Conservation (phyloP, 2,329 filamentous ascomycete species). For the Exserohilum turcica region DNA sequence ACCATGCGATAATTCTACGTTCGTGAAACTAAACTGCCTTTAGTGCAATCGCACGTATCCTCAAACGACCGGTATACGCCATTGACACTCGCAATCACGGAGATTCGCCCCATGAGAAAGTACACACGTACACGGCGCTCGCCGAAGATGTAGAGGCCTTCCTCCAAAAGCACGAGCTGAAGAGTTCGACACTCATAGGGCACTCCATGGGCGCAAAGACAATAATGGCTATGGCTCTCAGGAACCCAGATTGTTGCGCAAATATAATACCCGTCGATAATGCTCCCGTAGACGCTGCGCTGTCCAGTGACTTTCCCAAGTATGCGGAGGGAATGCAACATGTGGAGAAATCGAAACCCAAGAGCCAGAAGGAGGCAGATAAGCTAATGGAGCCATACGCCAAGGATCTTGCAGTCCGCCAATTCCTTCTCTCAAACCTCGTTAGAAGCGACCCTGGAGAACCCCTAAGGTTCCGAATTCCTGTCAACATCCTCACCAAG, state of each 20-base stretch:
- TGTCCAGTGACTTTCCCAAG: conserved; percentile 74
- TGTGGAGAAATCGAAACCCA: conserved; percentile 72
- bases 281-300: conserved; percentile 78
- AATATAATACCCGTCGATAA: conserved; percentile 88
- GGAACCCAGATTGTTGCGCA: conserved; percentile 67
- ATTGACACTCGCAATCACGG: conserved; percentile 93
- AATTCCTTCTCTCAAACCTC: conserved; percentile 90
- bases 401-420: conserved; percentile 74
- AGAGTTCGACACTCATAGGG: conserved; percentile 77
- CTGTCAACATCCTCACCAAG: conserved; percentile 70
- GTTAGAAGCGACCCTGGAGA: conserved; percentile 59
- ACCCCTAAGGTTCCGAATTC: conserved; percentile 76
- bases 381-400: conserved; percentile 77
- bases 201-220: conserved; percentile 98
- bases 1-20: background rate
- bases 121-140: conserved; percentile 82
- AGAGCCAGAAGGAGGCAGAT: conserved; percentile 77
- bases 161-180: conserved; percentile 71
- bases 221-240: conserved; percentile 83
- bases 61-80: conserved; percentile 80
- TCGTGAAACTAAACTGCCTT: background rate
- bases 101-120: conserved; percentile 76
- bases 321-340: conserved; percentile 86
- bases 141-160: conserved; percentile 83
- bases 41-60: conserved; percentile 79